Evolutionary conservation across 2,329 filamentous ascomycete species (phyloP), one percentile per base, ranked within the genome.

Genomic region (Diaporthe vaccinii): DNA sequence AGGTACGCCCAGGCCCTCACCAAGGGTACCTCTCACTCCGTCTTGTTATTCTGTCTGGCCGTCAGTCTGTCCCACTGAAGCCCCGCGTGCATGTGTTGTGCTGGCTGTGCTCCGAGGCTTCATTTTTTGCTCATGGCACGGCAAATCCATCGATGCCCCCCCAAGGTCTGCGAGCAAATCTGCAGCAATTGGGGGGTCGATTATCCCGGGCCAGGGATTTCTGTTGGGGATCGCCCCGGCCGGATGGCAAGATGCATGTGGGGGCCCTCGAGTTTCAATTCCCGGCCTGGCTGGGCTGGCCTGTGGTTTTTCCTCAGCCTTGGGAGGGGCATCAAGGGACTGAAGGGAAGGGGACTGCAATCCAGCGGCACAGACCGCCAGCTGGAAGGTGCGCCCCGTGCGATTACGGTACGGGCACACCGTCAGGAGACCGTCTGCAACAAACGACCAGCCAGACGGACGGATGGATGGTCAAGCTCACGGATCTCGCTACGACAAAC

Each of bases 151-250:
- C 41, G 10, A 31, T 25, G 8, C 8, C 28, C 25, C 53, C 15
- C 51, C 51, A 28, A 51, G 2, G 28, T n/a, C 55, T 49, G 20
- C 10, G 22, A 22, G 39, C 49, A 69, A 69, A 41, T 69, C 65
- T 69, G 65, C 65, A 69, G 46, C 65, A 68, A 53, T 53, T 39
- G 65, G 65, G 46, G 65, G 31, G n/a, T 36, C 34, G 34, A 69
- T 69, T 55, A 31, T 69, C 65, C 65, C 65, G 65, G 49, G 49
- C 65, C 65, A 39, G 49, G 39, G 41, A 69, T 69, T 76, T 76
- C 73, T 76, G 75, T 76, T 76, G 75, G 75, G 75, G 75, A 76
- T 61, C 51, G 58, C 68, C 75, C 75, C 73, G 58, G 75, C 59
- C 68, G 67, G 68, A 75, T 76, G 74, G 72, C 65, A 69, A 69